phyloP scores from a whole-genome alignment of 1,284 basidiomycete species.

The Entoloma clypeatum region DNA sequence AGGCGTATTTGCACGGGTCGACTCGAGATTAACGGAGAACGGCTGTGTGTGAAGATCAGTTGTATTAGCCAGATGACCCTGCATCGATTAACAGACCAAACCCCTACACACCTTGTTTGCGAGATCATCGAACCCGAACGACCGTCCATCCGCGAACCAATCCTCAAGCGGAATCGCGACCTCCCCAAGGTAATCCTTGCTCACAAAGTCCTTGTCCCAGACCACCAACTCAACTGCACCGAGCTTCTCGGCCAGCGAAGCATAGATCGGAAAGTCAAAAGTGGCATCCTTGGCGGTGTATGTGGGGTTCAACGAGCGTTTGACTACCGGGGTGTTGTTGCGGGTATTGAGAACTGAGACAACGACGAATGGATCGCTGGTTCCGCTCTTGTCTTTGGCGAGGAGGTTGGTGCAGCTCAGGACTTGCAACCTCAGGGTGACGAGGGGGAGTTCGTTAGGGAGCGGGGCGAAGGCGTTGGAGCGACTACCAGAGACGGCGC shows the following conservation, averaged over 20 bases:
- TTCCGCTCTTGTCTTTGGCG: constrained; percentile 61
- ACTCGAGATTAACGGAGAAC: constrained; percentile 54
- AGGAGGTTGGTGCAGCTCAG: constrained; percentile 57
- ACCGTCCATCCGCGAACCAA: constrained; percentile 63
- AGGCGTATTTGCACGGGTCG: constrained; percentile 57
- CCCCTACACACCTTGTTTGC: constrained; percentile 48
- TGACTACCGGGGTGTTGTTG: constrained; percentile 78
- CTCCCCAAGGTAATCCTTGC: constrained; percentile 94
- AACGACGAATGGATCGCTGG: constrained; percentile 76
- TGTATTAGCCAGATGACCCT: constrained; percentile 13
- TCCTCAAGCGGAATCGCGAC: constrained; percentile 70
- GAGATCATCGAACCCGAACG: constrained; percentile 53
- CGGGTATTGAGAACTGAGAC: constrained; percentile 63
- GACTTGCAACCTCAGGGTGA: constrained; percentile 63
- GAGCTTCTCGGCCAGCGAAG: constrained; percentile 68
- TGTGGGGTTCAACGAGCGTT: constrained; percentile 73
- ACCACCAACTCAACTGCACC: constrained; percentile 82
- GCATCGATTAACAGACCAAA: constrained; percentile 8
- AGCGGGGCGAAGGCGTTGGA: constrained; percentile 39
- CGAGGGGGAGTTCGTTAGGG: constrained; percentile 62
- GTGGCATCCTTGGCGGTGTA: constrained; percentile 74
- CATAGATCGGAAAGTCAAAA: constrained; percentile 83
- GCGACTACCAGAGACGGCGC: constrained; percentile 6
- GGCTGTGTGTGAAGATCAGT: constrained; percentile 35
- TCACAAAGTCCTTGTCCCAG: constrained; percentile 90